Base-by-base conservation (phyloP, 2,329 filamentous ascomycete genomes). In the Chaetomium globosum region DNA sequence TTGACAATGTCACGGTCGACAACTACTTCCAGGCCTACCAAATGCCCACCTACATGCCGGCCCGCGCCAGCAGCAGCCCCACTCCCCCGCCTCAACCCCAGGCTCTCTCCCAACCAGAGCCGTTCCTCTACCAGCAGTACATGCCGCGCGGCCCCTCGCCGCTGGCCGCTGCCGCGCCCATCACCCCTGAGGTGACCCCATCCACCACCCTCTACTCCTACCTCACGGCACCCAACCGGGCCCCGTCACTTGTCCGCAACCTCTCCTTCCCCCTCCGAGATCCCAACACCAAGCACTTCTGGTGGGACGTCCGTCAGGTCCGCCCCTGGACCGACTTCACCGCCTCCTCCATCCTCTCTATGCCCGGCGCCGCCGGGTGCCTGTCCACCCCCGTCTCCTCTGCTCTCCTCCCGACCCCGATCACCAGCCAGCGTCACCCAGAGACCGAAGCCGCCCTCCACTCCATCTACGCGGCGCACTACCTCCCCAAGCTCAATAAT, bases 231-330 rank as follows among this genome's bases (percentile, higher is more conserved):
- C 80, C 90, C 66, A 97, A 96, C 74, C 93, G 93, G 23, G 89
- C 92, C 26, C 90, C 93, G 21, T 89, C 89, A 49, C 82, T 97
- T 39, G 92, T 96, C 46, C 89, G 89, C 73, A 90, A 89, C 70
- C 86, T 94, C 70, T 91, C 89, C 66, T 88, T 89, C 74, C 87
- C 79, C 69, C 81, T 82, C 73, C 86, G 82, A 69, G 90, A 87
- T 75, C 88, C 83, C 73, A 85, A 83, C 77, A 89, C 85, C 72
- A 92, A 89, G 76, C 88, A 96, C 80, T 97, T 94, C 77, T 98
- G 94, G 94, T 97, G 92, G 91, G 94, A 98, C 74, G 85, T 96
- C 65, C 90, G 94, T 71, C 94, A 96, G 75, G 82, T 97, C 70
- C 87, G 91, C 68, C 85, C 87, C 67, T 97, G 94, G 94, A 85